These are phyloP conservation scores for Camellia sinensis DNA, from an alignment of 148 eudicot species.

Conservation along the genomic window DNA sequence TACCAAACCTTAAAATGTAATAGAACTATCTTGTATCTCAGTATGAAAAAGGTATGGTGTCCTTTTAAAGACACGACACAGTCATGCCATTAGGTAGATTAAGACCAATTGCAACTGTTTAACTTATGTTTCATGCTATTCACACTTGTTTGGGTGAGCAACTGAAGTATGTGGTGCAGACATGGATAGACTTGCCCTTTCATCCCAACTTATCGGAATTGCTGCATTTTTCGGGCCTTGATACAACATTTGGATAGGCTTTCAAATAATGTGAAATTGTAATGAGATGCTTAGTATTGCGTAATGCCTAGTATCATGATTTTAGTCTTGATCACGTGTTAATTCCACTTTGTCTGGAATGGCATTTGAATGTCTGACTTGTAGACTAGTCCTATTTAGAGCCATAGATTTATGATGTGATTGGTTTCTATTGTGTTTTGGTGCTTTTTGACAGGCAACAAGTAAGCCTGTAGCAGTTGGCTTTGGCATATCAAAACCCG, in stretches of 20 bases:
- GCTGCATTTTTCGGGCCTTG: no score
- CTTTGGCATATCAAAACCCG: constrained; percentile 83
- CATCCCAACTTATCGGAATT: no score
- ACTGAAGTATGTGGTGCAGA: no score
- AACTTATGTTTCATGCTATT: neutral
- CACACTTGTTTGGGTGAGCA: constrained; percentile 8
- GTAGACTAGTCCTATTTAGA: neutral
- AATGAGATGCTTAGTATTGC: neutral
- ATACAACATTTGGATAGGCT: no score
- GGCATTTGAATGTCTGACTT: constrained; percentile 4
- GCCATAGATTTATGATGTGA: neutral
- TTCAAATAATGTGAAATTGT: no score
- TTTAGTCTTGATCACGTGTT: neutral
- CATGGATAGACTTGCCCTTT: no score
- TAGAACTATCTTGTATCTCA: neutral
- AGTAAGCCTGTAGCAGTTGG: constrained; percentile 91
- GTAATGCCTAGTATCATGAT: neutral
- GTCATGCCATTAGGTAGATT: neutral
- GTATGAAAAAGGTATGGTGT: neutral
- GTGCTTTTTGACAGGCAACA: constrained; percentile 44
- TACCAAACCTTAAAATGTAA: neutral
- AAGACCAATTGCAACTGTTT: neutral
- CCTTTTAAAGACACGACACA: neutral
- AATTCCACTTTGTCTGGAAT: neutral
- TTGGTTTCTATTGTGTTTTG: neutral